Evolutionary conservation across 2,329 filamentous ascomycete genomes (phyloP).

Genomic region (Cladosporium phlei): DNA sequence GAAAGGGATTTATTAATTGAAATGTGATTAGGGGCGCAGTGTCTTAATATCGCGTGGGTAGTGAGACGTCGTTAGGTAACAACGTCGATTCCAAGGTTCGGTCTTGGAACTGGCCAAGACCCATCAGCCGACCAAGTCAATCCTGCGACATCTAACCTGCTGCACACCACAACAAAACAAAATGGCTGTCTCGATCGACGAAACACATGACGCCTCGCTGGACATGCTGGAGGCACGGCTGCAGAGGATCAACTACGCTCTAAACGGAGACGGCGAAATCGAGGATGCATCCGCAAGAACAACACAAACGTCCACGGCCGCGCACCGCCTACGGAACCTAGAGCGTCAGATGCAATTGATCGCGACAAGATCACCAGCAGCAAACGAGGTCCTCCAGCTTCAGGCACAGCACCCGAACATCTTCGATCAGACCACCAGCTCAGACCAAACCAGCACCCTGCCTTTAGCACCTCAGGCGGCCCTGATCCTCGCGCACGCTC

Average conservation of each 20-base stretch:
- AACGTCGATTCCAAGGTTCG: too few relatives aligned
- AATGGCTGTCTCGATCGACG: neutral
- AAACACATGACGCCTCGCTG: slow-evolving; percentile 33
- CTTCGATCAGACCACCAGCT: slow-evolving; percentile 23
- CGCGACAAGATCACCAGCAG: slow-evolving; percentile 35
- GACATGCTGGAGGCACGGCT: slow-evolving; percentile 43
- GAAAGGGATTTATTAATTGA: too few relatives aligned
- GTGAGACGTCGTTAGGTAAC: too few relatives aligned
- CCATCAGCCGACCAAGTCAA: too few relatives aligned
- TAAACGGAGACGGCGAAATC: slow-evolving; percentile 32
- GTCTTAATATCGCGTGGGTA: too few relatives aligned
- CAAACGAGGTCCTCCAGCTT: slow-evolving; percentile 38
- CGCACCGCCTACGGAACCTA: slow-evolving; percentile 17
- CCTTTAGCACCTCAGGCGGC: slow-evolving; percentile 25
- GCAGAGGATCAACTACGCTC: slow-evolving; percentile 39
- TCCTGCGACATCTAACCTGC: too few relatives aligned
- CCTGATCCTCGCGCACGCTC: slow-evolving; percentile 42
- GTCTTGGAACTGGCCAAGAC: too few relatives aligned
- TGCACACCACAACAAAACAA: too few relatives aligned
- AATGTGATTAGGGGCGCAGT: too few relatives aligned
- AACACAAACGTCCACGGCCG: slow-evolving; percentile 1
- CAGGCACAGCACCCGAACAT: slow-evolving; percentile 39
- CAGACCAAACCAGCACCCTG: slow-evolving; percentile 22
- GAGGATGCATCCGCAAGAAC: slow-evolving; percentile 4
- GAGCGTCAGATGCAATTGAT: slow-evolving; percentile 34